A percentile compares a stretch with the other conserved stretches of the same genome.
phyloP scores from a whole-genome alignment of 768 basidiomycete genomes.

The Russula abietina region DNA sequence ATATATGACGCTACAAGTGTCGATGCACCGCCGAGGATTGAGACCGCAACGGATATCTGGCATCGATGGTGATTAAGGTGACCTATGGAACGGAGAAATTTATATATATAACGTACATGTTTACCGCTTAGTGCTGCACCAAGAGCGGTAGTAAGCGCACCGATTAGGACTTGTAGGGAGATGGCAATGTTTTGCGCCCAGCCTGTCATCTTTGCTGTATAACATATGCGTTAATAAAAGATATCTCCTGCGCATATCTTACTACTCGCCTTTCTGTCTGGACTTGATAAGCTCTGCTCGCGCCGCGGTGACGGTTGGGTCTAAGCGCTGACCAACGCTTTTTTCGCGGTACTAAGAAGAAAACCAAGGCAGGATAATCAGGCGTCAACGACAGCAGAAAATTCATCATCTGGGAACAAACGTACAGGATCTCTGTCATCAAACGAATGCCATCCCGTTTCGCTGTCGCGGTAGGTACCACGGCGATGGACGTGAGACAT shows the following conservation, averaged over 20 bases:
- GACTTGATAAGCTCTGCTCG: background rate
- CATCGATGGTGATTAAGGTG: background rate
- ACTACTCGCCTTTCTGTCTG: constrained; percentile 2
- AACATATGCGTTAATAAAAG: background rate
- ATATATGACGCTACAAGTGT: constrained; percentile 69
- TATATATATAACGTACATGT: background rate
- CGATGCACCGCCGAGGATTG: constrained; percentile 50
- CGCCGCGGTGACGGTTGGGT: constrained; percentile 3
- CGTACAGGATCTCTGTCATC: background rate
- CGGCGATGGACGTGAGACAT: background rate
- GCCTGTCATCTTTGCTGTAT: constrained; percentile 21
- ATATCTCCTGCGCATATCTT: background rate
- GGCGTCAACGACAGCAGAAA: background rate
- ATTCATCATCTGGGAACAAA: background rate
- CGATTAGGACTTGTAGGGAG: constrained; percentile 29
- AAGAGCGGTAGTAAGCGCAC: constrained; percentile 30
- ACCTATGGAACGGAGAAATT: background rate
- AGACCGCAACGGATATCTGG: constrained; percentile 36
- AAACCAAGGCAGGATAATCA: background rate
- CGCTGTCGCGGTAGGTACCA: background rate
- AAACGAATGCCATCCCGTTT: background rate
- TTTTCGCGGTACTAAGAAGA: background rate
- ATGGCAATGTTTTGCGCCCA: constrained; percentile 27
- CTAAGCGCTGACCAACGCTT: background rate
- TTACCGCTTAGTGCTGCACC: constrained; percentile 27